Conservation (phyloP, 306 rosid species). For the Cicer bijugum region DNA sequence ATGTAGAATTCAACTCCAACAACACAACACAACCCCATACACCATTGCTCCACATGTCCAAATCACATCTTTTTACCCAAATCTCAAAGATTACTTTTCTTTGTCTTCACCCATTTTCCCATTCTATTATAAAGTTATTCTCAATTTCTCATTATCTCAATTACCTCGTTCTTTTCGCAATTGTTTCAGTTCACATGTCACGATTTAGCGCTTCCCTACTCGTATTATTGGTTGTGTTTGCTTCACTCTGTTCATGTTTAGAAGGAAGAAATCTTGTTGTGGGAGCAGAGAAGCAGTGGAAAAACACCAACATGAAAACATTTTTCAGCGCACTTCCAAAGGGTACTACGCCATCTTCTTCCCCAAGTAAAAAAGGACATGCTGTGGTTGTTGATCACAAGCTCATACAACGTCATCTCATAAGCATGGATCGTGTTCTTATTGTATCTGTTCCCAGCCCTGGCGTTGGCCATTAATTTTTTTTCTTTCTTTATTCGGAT, state of each 20-base stretch:
- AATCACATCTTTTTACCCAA: conserved; percentile 6
- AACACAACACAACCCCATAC: too few relatives aligned
- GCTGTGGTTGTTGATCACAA: conserved; percentile 56
- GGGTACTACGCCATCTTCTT: conserved; percentile 69
- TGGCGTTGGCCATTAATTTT: conserved; percentile 64
- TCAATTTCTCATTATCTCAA: neutral
- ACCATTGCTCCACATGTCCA: neutral
- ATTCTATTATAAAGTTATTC: neutral
- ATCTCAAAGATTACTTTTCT: neutral
- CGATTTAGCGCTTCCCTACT: conserved; percentile 48
- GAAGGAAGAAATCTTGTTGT: conserved; percentile 57
- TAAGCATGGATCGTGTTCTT: conserved; percentile 47
- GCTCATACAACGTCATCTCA: conserved; percentile 70
- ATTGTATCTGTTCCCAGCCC: conserved; percentile 77
- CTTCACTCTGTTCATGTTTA: conserved; percentile 45
- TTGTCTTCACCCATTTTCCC: neutral
- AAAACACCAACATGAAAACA: conserved; percentile 4
- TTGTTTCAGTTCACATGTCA: conserved; percentile 52
- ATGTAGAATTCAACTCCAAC: too few relatives aligned
- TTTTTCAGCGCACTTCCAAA: conserved; percentile 67
- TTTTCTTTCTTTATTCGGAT: neutral
- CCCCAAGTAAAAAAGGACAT: conserved; percentile 74
- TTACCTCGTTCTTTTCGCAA: neutral
- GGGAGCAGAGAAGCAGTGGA: conserved; percentile 16
- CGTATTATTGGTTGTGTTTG: conserved; percentile 45